Percentiles rank a stretch among this genome's conserved stretches.
phyloP scores from a whole-genome alignment of 805 yeast genomes.

The Yamadazyma akitaensis region DNA sequence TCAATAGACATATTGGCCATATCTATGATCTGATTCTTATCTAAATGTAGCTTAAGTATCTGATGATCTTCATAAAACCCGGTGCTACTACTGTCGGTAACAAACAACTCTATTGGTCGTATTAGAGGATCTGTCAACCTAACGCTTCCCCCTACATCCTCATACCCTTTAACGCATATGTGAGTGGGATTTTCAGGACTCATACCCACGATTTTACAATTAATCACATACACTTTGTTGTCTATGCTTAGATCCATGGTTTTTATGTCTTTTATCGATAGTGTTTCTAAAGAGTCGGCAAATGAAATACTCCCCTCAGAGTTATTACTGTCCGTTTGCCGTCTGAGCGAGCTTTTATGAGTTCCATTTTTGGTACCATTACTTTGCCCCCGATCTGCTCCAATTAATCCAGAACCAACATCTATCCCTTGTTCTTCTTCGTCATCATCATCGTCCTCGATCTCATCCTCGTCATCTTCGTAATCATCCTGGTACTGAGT shows the following conservation, averaged over 20 bases:
- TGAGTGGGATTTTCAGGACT: slow-evolving; percentile 25
- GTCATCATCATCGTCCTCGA: not conserved
- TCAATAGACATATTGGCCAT: slow-evolving; percentile 7
- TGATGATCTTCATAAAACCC: slow-evolving; percentile 9
- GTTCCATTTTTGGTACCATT: too few relatives aligned
- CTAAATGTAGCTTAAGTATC: slow-evolving; percentile 15
- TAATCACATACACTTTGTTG: slow-evolving; percentile 15
- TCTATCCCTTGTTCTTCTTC: not conserved
- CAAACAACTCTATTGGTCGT: slow-evolving; percentile 23
- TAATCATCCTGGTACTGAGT: slow-evolving; percentile 4
- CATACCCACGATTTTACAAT: slow-evolving; percentile 21
- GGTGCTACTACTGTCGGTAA: slow-evolving; percentile 15
- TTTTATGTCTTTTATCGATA: slow-evolving; percentile 1
- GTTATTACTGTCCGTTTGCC: not conserved
- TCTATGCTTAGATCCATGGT: slow-evolving; percentile 4
- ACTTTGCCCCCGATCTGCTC: too few relatives aligned
- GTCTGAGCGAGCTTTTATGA: too few relatives aligned
- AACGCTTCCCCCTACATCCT: slow-evolving; percentile 3
- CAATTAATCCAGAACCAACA: not conserved
- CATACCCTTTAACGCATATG: slow-evolving; percentile 27
- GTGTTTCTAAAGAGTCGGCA: not conserved
- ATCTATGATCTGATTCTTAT: slow-evolving; percentile 12
- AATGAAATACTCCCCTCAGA: slow-evolving; percentile 3
- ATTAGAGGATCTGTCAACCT: slow-evolving; percentile 19
- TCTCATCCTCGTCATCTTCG: slow-evolving; percentile 4